Percentiles rank a stretch among this genome's conserved stretches.
These are phyloP conservation scores for Epichloe baconii DNA, from an alignment of 2,329 filamentous ascomycete species.

Conservation along the genomic window DNA sequence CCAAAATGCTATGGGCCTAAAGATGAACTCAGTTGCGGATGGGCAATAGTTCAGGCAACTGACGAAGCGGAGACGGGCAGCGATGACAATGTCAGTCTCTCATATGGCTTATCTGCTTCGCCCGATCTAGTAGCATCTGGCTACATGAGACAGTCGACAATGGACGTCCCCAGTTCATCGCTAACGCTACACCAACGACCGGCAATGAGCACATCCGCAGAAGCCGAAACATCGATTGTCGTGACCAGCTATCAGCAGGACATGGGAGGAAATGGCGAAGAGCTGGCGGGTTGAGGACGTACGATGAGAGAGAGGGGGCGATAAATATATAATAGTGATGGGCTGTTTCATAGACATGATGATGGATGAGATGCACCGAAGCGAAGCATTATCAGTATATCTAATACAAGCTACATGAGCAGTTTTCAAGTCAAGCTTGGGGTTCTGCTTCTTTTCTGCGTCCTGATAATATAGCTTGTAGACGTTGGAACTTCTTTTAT, in stretches of 20 bases:
- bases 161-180: neutral
- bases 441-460: neutral
- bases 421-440: neutral
- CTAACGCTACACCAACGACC: neutral
- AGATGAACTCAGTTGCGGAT: slow-evolving; percentile 5
- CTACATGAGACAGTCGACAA: neutral
- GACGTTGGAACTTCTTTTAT: neutral
- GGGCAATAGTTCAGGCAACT: slow-evolving; percentile 5
- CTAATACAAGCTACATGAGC: neutral
- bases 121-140: neutral
- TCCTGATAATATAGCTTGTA: neutral
- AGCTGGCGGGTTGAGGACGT: neutral
- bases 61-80: neutral
- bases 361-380: neutral
- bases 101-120: neutral
- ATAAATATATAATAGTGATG: neutral
- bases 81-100: neutral
- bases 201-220: neutral
- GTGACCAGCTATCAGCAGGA: neutral
- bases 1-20: neutral
- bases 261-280: neutral
- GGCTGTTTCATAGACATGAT: neutral
- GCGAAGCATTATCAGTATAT: neutral
- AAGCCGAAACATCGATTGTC: neutral
- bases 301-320: neutral